These are phyloP conservation scores for Phytophthora europaea DNA, from an alignment of 352 stramenopile genomes.

Conservation along the genomic window DNA sequence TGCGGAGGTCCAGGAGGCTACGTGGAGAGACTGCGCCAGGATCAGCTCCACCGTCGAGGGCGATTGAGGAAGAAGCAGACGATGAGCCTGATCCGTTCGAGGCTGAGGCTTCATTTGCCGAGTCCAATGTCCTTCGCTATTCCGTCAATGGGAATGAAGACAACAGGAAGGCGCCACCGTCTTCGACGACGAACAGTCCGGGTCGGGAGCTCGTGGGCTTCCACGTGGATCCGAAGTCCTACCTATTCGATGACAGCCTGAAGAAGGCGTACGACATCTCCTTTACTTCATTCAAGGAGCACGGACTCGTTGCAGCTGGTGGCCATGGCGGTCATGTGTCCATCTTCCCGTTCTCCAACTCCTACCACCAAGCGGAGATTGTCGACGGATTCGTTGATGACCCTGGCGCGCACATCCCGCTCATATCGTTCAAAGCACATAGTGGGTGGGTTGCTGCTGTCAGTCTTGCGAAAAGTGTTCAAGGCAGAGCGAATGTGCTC, in stretches of 20 bases:
- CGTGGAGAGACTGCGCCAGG: slow-evolving; percentile 31
- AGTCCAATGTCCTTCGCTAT: slow-evolving; percentile 48
- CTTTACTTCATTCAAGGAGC: slow-evolving; percentile 52
- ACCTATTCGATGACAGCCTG: slow-evolving; percentile 43
- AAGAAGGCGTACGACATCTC: slow-evolving; percentile 58
- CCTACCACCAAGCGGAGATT: slow-evolving; percentile 16
- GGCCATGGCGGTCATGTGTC: slow-evolving; percentile 63
- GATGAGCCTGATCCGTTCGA: slow-evolving; percentile 10
- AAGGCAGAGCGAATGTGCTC: slow-evolving; percentile 44
- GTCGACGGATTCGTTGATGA: slow-evolving; percentile 22
- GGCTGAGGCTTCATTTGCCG: slow-evolving; percentile 37
- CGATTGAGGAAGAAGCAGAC: slow-evolving; percentile 1
- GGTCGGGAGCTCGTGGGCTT: slow-evolving; percentile 30
- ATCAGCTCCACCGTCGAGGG: background rate
- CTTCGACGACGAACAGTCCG: background rate
- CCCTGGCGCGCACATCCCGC: slow-evolving; percentile 27
- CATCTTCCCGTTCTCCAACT: slow-evolving; percentile 41
- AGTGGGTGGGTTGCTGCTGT: slow-evolving; percentile 62
- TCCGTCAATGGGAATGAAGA: slow-evolving; percentile 22
- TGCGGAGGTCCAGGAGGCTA: slow-evolving; percentile 49
- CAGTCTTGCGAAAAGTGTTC: slow-evolving; percentile 45
- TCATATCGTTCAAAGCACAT: slow-evolving; percentile 70
- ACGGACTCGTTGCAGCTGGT: slow-evolving; percentile 48
- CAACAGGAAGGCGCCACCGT: background rate
- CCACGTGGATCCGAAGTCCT: slow-evolving; percentile 26